These are phyloP conservation scores for Phaseolus lunatus DNA, from an alignment of 306 rosid species.

Conservation along the genomic window DNA sequence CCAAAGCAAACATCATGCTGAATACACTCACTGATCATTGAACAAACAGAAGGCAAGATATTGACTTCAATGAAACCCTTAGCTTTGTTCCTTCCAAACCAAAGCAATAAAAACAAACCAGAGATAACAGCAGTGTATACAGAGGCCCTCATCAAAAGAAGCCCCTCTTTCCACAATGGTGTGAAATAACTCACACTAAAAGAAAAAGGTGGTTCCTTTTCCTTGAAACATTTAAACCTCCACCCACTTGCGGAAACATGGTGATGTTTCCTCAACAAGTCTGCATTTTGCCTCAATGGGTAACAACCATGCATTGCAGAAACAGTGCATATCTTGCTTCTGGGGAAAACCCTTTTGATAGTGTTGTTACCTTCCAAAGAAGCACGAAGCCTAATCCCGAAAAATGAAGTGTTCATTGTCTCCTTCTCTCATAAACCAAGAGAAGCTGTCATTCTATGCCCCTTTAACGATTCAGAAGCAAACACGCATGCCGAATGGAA, in stretches of 20 bases:
- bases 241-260: slow-evolving; percentile 53
- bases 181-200: slow-evolving; percentile 58
- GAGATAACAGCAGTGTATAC: slow-evolving; percentile 69
- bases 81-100: slow-evolving; percentile 80
- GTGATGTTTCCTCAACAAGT: slow-evolving; percentile 60
- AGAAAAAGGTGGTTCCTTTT: slow-evolving; percentile 62
- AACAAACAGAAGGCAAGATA: slow-evolving; percentile 84
- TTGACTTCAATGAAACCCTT: slow-evolving; percentile 72
- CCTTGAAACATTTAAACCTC: slow-evolving; percentile 68
- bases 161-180: slow-evolving; percentile 74
- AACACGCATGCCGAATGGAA: background rate
- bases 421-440: slow-evolving; percentile 51
- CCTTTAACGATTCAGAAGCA: background rate
- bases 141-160: slow-evolving; percentile 77
- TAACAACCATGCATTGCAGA: slow-evolving; percentile 56
- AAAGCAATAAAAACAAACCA: slow-evolving; percentile 75
- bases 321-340: slow-evolving; percentile 49
- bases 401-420: slow-evolving; percentile 68
- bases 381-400: slow-evolving; percentile 59
- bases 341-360: slow-evolving; percentile 44
- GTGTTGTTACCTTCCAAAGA: slow-evolving; percentile 49
- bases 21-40: slow-evolving; percentile 66
- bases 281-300: slow-evolving; percentile 67
- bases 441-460: background rate
- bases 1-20: slow-evolving; percentile 84